These are phyloP conservation scores for Phyllostachys edulis DNA, from an alignment of 176 grass and related monocot species.

Conservation along the genomic window DNA sequence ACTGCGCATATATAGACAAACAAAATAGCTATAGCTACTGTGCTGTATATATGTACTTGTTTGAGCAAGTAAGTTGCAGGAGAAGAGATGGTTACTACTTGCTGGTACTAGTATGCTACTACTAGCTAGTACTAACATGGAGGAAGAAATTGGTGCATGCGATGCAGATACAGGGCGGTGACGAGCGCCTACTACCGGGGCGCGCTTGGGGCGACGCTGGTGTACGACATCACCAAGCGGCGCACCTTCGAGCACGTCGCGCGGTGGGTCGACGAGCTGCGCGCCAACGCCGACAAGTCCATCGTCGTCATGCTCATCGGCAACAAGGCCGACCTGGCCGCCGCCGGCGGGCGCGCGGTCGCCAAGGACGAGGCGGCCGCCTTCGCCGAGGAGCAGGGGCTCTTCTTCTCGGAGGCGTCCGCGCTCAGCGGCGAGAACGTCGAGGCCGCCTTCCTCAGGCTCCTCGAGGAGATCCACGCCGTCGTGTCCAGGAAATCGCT, in stretches of 20 bases:
- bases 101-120: too few species aligned
- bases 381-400: conserved; percentile 83
- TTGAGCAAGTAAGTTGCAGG: too few species aligned
- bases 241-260: conserved; percentile 52
- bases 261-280: conserved; percentile 74
- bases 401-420: conserved; percentile 87
- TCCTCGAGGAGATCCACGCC: conserved; percentile 66
- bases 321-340: conserved; percentile 77
- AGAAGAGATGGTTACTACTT: too few species aligned
- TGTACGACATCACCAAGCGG: conserved; percentile 77
- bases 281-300: conserved; percentile 73
- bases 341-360: not conserved
- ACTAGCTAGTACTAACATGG: not conserved
- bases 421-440: conserved; percentile 84
- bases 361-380: conserved; percentile 43
- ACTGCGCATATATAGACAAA: too few species aligned
- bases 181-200: conserved; percentile 92
- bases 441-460: conserved; percentile 57
- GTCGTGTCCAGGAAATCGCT: conserved; percentile 49
- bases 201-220: conserved; percentile 76
- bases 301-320: conserved; percentile 77
- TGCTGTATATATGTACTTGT: too few species aligned
- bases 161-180: conserved; percentile 68
- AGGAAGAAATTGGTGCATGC: too few species aligned
- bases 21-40: too few species aligned